Conservation (phyloP, 1,139 yeast species). For the Yamadazyma friedrichii region DNA sequence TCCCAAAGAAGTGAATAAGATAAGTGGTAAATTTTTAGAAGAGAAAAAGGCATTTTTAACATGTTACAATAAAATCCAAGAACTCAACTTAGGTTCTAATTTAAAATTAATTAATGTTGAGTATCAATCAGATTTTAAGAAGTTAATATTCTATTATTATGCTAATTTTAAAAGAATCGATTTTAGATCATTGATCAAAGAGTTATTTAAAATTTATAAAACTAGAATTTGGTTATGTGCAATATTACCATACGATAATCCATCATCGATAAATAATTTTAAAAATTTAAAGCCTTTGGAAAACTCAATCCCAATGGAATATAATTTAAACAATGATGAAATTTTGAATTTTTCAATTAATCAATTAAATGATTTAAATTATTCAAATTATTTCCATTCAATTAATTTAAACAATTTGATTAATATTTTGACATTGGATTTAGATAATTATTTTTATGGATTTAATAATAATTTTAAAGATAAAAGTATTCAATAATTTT, state of each 20-base stretch:
- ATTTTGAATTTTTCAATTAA: slow-evolving; percentile 39
- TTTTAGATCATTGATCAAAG: slow-evolving; percentile 88
- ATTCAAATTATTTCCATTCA: slow-evolving; percentile 46
- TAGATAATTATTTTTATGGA: slow-evolving; percentile 44
- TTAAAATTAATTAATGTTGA: slow-evolving; percentile 71
- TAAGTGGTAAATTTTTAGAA: slow-evolving; percentile 44
- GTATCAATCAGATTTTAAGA: slow-evolving; percentile 92
- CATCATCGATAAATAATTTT: slow-evolving; percentile 23
- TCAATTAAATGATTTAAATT: slow-evolving; percentile 34
- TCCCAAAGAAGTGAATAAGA: slow-evolving; percentile 45
- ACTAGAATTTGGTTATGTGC: slow-evolving; percentile 98
- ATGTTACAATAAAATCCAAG: slow-evolving; percentile 45
- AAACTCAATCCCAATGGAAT: slow-evolving; percentile 36
- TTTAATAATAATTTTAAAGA: slow-evolving; percentile 23
- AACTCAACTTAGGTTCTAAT: slow-evolving; percentile 37
- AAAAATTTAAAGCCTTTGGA: slow-evolving; percentile 11
- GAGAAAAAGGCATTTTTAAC: slow-evolving; percentile 49
- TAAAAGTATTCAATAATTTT: neutral
- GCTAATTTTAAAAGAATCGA: slow-evolving; percentile 82
- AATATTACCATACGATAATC: slow-evolving; percentile 47
- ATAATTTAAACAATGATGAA: slow-evolving; percentile 42
- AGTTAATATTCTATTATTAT: slow-evolving; percentile 84
- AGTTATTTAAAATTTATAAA: slow-evolving; percentile 87
- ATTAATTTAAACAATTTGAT: slow-evolving; percentile 38
- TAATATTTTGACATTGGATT: slow-evolving; percentile 30